Percentiles rank a stretch among this genome's conserved stretches.
These are phyloP conservation scores for Xylariaceae sp. DNA, from an alignment of 2,329 filamentous ascomycete genomes.

Conservation along the genomic window DNA sequence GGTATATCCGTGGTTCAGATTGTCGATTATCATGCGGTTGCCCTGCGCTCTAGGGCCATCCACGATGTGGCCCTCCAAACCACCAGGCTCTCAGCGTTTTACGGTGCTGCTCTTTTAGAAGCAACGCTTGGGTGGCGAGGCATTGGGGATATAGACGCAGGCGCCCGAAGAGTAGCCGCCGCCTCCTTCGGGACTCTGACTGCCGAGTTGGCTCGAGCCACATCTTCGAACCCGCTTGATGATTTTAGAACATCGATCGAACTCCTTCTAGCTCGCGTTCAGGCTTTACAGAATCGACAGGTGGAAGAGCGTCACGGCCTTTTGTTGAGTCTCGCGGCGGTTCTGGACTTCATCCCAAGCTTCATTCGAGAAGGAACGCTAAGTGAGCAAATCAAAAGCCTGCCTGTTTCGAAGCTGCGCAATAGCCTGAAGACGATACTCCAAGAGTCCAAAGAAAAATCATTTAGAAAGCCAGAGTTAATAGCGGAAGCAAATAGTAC, in stretches of 20 bases:
- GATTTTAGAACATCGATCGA: conserved; percentile 35
- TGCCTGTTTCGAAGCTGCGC: conserved; percentile 24
- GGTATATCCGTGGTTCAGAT: conserved; percentile 83
- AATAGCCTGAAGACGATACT: conserved; percentile 36
- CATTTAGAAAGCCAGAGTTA: conserved; percentile 57
- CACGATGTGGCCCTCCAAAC: conserved; percentile 67
- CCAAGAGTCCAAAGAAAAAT: conserved; percentile 36
- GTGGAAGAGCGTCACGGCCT: conserved; percentile 66
- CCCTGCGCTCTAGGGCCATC: conserved; percentile 77
- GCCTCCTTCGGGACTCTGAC: conserved; percentile 59
- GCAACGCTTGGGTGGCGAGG: conserved; percentile 81
- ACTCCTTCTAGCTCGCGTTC: conserved; percentile 41
- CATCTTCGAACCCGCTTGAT: conserved; percentile 22
- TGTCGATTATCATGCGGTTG: conserved; percentile 90
- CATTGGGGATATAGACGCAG: conserved; percentile 70
- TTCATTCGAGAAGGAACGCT: conserved; percentile 20
- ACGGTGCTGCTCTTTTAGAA: conserved; percentile 63
- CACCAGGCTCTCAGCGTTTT: conserved; percentile 61
- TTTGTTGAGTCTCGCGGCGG: conserved; percentile 54
- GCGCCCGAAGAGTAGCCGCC: conserved; percentile 67
- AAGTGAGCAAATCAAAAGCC: conserved; percentile 1
- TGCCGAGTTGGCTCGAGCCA: conserved; percentile 34
- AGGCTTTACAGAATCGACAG: conserved; percentile 48
- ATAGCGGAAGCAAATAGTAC: conserved; percentile 56
- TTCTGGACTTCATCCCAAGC: conserved; percentile 45